These are phyloP conservation scores for Begonia loranthoides DNA, from an alignment of 306 rosid species.

Conservation along the genomic window DNA sequence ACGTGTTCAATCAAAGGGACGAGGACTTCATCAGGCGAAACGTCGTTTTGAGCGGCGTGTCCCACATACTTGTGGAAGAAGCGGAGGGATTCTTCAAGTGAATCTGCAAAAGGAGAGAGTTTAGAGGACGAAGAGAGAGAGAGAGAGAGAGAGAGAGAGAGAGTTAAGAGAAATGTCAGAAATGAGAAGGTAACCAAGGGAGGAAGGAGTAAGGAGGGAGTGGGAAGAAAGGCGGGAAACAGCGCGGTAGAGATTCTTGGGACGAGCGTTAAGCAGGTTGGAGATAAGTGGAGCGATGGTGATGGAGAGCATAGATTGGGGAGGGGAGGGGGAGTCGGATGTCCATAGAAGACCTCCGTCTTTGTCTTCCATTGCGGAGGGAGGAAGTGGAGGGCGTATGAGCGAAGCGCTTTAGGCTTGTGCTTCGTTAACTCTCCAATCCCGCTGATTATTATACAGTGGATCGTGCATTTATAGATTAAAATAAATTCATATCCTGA, in stretches of 20 bases:
- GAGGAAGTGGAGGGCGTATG: too few species aligned
- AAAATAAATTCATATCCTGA: too few species aligned
- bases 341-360: slow-evolving; percentile 23
- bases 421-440: too few species aligned
- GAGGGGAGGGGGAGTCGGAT: slow-evolving; percentile 19
- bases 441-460: too few species aligned
- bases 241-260: slow-evolving; percentile 60
- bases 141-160: background rate
- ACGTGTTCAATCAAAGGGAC: slow-evolving; percentile 67
- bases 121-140: background rate
- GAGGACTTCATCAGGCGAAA: slow-evolving; percentile 35
- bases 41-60: slow-evolving; percentile 34
- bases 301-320: slow-evolving; percentile 45
- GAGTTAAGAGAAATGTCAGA: too few species aligned
- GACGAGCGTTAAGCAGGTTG: slow-evolving; percentile 47
- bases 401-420: too few species aligned
- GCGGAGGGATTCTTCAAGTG: slow-evolving; percentile 57
- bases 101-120: slow-evolving; percentile 10
- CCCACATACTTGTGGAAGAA: slow-evolving; percentile 53
- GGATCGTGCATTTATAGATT: too few species aligned
- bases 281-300: slow-evolving; percentile 49
- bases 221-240: slow-evolving; percentile 40
- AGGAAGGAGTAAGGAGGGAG: slow-evolving; percentile 8
- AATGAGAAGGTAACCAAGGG: slow-evolving; percentile 18
- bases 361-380: slow-evolving; percentile 11